A percentile compares a stretch with the other conserved stretches of the same genome.
phyloP scores from a whole-genome alignment of 352 stramenopile species.

The Pythium phragmiticola region DNA sequence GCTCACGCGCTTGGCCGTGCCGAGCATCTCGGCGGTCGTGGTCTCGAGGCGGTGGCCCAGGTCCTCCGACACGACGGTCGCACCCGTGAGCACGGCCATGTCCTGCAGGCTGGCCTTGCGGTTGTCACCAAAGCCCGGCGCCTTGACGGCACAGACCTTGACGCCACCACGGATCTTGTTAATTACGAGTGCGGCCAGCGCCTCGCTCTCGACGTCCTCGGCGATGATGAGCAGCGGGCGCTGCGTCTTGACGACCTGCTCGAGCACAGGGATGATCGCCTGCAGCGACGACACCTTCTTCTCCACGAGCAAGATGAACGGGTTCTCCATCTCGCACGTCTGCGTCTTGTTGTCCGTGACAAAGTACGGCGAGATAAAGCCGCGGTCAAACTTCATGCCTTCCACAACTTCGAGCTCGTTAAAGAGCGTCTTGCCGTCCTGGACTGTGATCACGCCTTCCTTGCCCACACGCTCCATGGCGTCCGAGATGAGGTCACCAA shows the following conservation, averaged over 20 bases:
- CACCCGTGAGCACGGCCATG: constrained; percentile 98
- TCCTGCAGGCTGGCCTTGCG: constrained; percentile 99
- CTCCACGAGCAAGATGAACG: constrained; percentile 99
- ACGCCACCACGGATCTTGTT: constrained; percentile 99
- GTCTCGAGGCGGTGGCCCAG: constrained; percentile 98
- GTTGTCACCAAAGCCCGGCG: constrained; percentile 99
- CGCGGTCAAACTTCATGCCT: constrained; percentile 99
- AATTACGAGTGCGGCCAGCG: constrained; percentile 98
- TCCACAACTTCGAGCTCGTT: constrained; percentile 99
- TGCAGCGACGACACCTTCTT: constrained; percentile 99
- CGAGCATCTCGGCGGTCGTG: constrained; percentile 94
- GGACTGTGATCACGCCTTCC: constrained; percentile 97
- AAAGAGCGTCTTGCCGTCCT: constrained; percentile 99
- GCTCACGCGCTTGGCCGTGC: constrained; percentile 93
- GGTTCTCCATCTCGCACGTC: constrained; percentile 98
- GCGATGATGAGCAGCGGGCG: constrained; percentile 98
- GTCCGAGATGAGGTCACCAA: constrained; percentile 97
- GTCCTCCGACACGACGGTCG: constrained; percentile 98
- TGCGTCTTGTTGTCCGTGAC: constrained; percentile 99
- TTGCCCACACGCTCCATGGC: constrained; percentile 99
- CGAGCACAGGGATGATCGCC: constrained; percentile 96
- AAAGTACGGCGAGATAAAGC: constrained; percentile 99
- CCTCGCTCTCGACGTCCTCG: constrained; percentile 99
- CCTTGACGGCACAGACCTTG: constrained; percentile 99
- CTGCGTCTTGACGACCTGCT: constrained; percentile 97